These are phyloP conservation scores for Metschnikowia lachancei DNA, from an alignment of 805 yeast species.

Conservation along the genomic window DNA sequence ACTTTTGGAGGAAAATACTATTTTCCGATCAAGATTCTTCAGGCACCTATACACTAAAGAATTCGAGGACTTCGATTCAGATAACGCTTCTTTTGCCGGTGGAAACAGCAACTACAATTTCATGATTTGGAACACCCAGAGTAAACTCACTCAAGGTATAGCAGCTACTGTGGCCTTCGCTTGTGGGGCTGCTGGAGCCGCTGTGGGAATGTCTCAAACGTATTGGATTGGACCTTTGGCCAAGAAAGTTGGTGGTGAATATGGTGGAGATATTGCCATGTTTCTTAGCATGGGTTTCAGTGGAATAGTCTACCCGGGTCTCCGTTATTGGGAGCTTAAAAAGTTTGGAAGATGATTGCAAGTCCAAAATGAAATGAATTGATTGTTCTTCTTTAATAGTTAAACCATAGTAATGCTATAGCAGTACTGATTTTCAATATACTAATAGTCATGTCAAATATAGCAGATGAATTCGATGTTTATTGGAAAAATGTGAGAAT, in stretches of 20 bases:
- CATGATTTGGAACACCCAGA: slow-evolving; percentile 61
- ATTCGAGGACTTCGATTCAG: slow-evolving; percentile 21
- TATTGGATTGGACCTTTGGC: slow-evolving; percentile 83
- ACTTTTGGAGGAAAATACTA: slow-evolving; percentile 65
- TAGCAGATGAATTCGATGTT: no score
- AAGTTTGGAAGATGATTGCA: slow-evolving; percentile 30
- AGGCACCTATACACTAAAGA: slow-evolving; percentile 33
- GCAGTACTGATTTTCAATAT: no score
- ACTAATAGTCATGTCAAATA: no score
- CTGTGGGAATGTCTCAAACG: slow-evolving; percentile 83
- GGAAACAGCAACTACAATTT: slow-evolving; percentile 18
- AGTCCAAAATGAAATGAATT: background rate
- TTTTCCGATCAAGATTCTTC: slow-evolving; percentile 56
- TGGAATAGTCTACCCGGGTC: slow-evolving; percentile 57
- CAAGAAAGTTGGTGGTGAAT: slow-evolving; percentile 46
- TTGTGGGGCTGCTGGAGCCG: slow-evolving; percentile 77
- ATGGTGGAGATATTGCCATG: slow-evolving; percentile 80
- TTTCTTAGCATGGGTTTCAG: slow-evolving; percentile 74
- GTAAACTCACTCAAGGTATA: slow-evolving; percentile 60
- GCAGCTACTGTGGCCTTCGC: slow-evolving; percentile 69
- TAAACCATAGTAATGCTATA: no score
- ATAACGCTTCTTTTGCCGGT: slow-evolving; percentile 12
- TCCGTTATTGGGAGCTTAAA: slow-evolving; percentile 63
- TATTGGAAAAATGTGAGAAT: no score
- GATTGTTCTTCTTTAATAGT: no score